Evolutionary conservation across 1,284 basidiomycete genomes (phyloP).

Genomic region (Tylopilus orsonianus): DNA sequence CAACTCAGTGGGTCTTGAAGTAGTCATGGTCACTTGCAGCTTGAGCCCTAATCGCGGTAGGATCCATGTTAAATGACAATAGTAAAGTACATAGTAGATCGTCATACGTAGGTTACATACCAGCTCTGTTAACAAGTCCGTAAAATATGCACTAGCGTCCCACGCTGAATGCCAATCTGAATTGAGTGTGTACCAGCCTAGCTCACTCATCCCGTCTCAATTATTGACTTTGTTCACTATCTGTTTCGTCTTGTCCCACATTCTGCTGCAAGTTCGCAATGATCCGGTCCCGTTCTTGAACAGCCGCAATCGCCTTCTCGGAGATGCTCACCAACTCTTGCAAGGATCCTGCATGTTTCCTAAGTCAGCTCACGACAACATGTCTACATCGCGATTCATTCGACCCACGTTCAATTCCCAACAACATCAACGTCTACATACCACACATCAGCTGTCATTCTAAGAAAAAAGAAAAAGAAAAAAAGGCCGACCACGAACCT

Average conservation of each 20-base stretch:
- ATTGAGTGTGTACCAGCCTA: background rate
- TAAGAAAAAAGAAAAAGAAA: too few relatives aligned
- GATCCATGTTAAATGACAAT: background rate
- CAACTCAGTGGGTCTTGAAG: background rate
- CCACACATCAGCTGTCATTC: too few relatives aligned
- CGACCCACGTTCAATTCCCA: constrained; percentile 54
- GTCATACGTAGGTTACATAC: background rate
- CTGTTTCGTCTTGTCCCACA: constrained; percentile 3
- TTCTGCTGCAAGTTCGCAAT: constrained; percentile 9
- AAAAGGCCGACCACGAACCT: constrained; percentile 35
- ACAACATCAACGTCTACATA: constrained; percentile 47
- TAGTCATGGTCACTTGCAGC: background rate
- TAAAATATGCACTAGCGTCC: background rate
- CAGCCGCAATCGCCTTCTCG: constrained; percentile 22
- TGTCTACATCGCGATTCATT: background rate
- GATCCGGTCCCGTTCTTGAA: constrained; percentile 23
- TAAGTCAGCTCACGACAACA: background rate
- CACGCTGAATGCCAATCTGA: background rate
- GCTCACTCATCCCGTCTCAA: background rate
- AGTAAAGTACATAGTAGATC: background rate
- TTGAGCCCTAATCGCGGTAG: background rate
- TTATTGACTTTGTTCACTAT: background rate
- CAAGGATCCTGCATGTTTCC: constrained; percentile 25
- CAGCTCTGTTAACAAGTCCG: background rate
- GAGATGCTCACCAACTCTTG: constrained; percentile 25